Evolutionary conservation across 306 rosid species (phyloP).

Genomic region (Citrullus mucosospermus): DNA sequence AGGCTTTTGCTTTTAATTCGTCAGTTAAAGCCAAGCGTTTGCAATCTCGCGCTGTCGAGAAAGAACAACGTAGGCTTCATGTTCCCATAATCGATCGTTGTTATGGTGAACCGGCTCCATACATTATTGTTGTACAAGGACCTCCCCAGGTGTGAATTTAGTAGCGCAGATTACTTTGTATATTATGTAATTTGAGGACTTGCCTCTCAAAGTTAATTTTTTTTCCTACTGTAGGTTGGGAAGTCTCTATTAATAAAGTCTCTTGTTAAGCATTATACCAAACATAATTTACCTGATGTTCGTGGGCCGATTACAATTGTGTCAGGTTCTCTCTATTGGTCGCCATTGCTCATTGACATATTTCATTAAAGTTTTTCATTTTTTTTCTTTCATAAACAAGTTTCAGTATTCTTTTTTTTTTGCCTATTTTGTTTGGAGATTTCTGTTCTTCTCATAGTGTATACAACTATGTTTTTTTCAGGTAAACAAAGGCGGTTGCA

Average conservation of each 20-base stretch:
- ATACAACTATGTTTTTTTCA: constrained; percentile 15
- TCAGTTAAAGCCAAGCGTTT: constrained; percentile 63
- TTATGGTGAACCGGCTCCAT: constrained; percentile 80
- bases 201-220: not conserved
- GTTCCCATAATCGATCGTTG: constrained; percentile 61
- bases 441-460: constrained; percentile 6
- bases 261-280: constrained; percentile 73
- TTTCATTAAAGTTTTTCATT: not conserved
- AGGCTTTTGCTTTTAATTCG: constrained; percentile 73
- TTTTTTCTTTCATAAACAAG: not conserved
- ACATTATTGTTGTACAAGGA: constrained; percentile 81
- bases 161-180: not conserved
- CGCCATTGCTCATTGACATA: not conserved
- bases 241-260: constrained; percentile 78
- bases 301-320: constrained; percentile 85
- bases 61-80: constrained; percentile 90
- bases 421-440: not conserved
- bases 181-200: not conserved
- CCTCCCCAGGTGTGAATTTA: constrained; percentile 56
- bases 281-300: constrained; percentile 74
- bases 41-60: constrained; percentile 86
- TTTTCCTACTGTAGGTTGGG: constrained; percentile 49
- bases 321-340: constrained; percentile 38
- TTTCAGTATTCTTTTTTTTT: too few species aligned
- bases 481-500: constrained; percentile 89